These are phyloP conservation scores for Kwoniella sp. DNA, from an alignment of 768 basidiomycete genomes.

Conservation along the genomic window DNA sequence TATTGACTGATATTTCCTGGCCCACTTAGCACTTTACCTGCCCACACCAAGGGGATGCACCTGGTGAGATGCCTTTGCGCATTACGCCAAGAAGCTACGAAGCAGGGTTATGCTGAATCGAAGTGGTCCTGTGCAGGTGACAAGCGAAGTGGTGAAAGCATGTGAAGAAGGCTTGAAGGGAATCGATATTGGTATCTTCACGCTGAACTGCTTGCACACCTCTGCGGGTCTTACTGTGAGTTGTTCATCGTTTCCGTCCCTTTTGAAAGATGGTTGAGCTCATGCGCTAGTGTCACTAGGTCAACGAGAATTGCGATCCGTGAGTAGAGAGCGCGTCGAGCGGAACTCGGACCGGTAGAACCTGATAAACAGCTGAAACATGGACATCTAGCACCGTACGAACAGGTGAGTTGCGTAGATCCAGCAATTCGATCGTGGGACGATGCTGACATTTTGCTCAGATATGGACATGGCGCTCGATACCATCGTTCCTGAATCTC, in stretches of 20 bases:
- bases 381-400: slow-evolving; percentile 8
- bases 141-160: slow-evolving; percentile 69
- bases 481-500: slow-evolving; percentile 76
- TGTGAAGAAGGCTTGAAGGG: slow-evolving; percentile 70
- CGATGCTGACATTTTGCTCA: slow-evolving; percentile 45
- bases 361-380: slow-evolving; percentile 7
- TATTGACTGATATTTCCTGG: too few relatives aligned
- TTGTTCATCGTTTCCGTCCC: slow-evolving; percentile 65
- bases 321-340: slow-evolving; percentile 45
- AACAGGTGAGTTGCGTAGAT: slow-evolving; percentile 10
- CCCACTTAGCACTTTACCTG: slow-evolving; percentile 43
- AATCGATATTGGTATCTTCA: slow-evolving; percentile 81
- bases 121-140: slow-evolving; percentile 57
- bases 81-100: too few relatives aligned
- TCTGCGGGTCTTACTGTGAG: slow-evolving; percentile 63
- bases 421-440: too few relatives aligned
- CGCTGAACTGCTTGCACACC: slow-evolving; percentile 72
- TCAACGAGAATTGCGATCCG: slow-evolving; percentile 90
- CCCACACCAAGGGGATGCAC: slow-evolving; percentile 63
- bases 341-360: neutral
- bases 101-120: neutral
- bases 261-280: slow-evolving; percentile 60
- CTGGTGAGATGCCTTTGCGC: slow-evolving; percentile 55
- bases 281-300: slow-evolving; percentile 17
- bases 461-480: slow-evolving; percentile 95